phyloP scores from a whole-genome alignment of 352 stramenopile genomes.

The Globisporangium takayamanum region DNA sequence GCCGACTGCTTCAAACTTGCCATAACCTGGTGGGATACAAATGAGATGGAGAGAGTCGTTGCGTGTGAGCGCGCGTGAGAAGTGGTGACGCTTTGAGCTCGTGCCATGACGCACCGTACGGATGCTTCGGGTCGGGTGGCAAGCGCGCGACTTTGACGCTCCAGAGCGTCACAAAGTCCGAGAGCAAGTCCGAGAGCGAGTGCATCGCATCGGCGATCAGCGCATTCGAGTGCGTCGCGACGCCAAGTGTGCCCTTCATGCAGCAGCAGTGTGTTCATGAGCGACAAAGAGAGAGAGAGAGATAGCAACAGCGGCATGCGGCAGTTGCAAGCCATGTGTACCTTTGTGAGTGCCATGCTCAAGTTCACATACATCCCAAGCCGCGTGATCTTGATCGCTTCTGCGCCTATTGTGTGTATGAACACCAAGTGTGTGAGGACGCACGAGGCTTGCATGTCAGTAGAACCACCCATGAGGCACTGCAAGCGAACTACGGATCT shows the following conservation, averaged over 20 bases:
- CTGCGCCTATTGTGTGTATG: slow-evolving; percentile 20
- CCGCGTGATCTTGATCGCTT: slow-evolving; percentile 87
- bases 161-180: slow-evolving; percentile 96
- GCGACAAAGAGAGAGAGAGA: too few relatives aligned
- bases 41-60: background rate
- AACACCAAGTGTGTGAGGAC: background rate
- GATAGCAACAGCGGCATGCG: background rate
- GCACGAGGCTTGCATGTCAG: background rate
- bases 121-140: slow-evolving; percentile 91
- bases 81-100: background rate
- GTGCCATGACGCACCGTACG: slow-evolving; percentile 43
- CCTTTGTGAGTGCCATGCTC: slow-evolving; percentile 86
- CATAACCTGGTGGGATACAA: slow-evolving; percentile 42
- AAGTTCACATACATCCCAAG: slow-evolving; percentile 93
- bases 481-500: background rate
- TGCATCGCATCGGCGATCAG: slow-evolving; percentile 95
- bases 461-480: too few relatives aligned
- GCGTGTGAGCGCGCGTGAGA: background rate
- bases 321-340: slow-evolving; percentile 11
- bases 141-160: slow-evolving; percentile 88
- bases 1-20: slow-evolving; percentile 86
- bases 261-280: background rate
- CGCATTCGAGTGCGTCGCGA: slow-evolving; percentile 83
- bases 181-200: slow-evolving; percentile 94
- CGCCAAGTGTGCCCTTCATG: slow-evolving; percentile 55